These are phyloP conservation scores for Alternaria brassicae DNA, from an alignment of 2,329 filamentous ascomycete species.

Conservation along the genomic window DNA sequence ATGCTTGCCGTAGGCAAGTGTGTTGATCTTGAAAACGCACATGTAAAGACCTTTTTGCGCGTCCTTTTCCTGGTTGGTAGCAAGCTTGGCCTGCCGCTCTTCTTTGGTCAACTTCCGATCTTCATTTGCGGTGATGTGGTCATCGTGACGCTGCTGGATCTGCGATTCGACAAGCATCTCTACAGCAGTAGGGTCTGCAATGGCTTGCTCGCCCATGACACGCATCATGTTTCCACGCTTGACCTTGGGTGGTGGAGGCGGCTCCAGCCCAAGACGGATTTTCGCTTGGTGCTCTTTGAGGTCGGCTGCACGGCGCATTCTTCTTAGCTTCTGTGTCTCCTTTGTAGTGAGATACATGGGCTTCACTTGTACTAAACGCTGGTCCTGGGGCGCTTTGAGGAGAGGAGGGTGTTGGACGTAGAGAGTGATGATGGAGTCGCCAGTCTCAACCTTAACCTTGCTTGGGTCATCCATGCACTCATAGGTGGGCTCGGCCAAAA, in stretches of 20 bases:
- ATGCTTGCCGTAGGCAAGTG: slow-evolving; percentile 89
- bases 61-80: slow-evolving; percentile 83
- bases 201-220: slow-evolving; percentile 87
- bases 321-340: slow-evolving; percentile 88
- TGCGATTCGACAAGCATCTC: slow-evolving; percentile 93
- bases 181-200: slow-evolving; percentile 96
- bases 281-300: slow-evolving; percentile 97
- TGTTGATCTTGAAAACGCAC: slow-evolving; percentile 87
- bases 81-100: slow-evolving; percentile 82
- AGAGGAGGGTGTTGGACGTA: slow-evolving; percentile 94
- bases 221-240: slow-evolving; percentile 98
- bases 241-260: slow-evolving; percentile 91
- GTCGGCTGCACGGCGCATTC: slow-evolving; percentile 89
- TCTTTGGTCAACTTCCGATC: slow-evolving; percentile 89
- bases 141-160: slow-evolving; percentile 82
- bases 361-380: slow-evolving; percentile 78
- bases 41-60: slow-evolving; percentile 84
- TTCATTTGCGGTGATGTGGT: slow-evolving; percentile 81
- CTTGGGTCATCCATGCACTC: slow-evolving; percentile 69
- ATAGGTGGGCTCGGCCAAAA: slow-evolving; percentile 79
- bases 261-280: slow-evolving; percentile 86
- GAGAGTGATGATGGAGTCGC: slow-evolving; percentile 87
- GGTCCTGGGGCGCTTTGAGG: slow-evolving; percentile 89
- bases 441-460: slow-evolving; percentile 74
- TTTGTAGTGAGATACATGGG: slow-evolving; percentile 90